Base-by-base conservation (phyloP, 2,329 filamentous ascomycete genomes). In the Fusarium devonianum region DNA sequence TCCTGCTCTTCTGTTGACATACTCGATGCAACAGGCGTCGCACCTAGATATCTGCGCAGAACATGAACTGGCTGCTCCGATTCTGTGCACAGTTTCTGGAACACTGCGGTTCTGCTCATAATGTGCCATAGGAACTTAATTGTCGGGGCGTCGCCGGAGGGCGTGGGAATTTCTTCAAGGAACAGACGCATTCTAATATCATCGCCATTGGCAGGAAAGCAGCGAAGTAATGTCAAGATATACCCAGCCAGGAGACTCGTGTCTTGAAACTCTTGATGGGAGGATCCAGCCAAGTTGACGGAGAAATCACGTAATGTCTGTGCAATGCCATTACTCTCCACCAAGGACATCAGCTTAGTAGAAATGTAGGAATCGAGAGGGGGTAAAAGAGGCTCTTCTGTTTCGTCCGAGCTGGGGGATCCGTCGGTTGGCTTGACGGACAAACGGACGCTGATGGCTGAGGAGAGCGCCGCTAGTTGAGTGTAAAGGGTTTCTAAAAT, bases 181-280 rank as follows among this genome's bases (percentile, higher is more conserved):
- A 94, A 97, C 1, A 97, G 77, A 75, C 91, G 93, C 90, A 97
- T 96, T 16, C 92, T 87, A 52, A 97, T 95, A 50, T 97, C 92
- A 65, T 97, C 92, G 4, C 86, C 87, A 50, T 85, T 82, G 6
- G 80, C 76, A 7, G 93, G 92, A 59, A 97, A 97, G 62, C 92
- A 92, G 49, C 89, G 84, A 4, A 97, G 76, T 3, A 99, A 75
- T 1, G 90, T 92, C 28, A 97, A 77, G 3, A 92, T 90, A 67
- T 96, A 97, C 19, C 88, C 90, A 10, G 93, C 91, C 28, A 96
- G 77, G 10, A 90, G 75, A 60, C 87, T 88, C 2, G 89, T 67
- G 5, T 66, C 67, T 14, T 68, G 63, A n/a, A 68, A 63, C 9
- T 69, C 65, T 29, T 68, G 63, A 6, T 36, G 60, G 25, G 65